Base-by-base conservation (phyloP, 2,329 filamentous ascomycete species). In the Monosporascus cannonballus region DNA sequence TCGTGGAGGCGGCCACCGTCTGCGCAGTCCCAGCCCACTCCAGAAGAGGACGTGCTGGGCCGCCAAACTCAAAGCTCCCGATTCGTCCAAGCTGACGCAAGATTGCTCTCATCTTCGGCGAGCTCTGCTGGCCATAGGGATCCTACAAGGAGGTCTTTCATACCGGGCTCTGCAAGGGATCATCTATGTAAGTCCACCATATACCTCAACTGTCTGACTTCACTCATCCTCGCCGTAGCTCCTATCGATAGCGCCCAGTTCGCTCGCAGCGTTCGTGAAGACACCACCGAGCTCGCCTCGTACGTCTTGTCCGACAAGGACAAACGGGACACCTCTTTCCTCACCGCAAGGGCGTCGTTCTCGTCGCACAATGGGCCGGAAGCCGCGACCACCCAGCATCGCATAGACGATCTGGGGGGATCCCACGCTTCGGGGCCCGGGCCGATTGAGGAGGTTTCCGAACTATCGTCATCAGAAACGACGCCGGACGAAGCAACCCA, bases 241-340 rank as follows among this genome's bases (percentile, higher is more conserved):
- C 77, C 78, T 18, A 66, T 81, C 70, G 88, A 93, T 65, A 87
- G 83, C 61, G 80, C 83, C 18, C 83, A 89, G 61, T 89, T 89
- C 69, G 87, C 89, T 36, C 83, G 85, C 54, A 88, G 85, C 59
- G 87, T 96, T 41, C 86, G 91, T 58, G 86, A 94, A 70, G 87
- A 94, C 66, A 95, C 91, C 2, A 89, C 90, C 49, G 90, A 96
- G 70, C 77, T 96, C 52, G 91, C 91, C 44, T 90, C 83, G 18
- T 90, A 92, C 67, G 85, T 90, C 48, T 79, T 96, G 27, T 86
- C 86, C 39, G 83, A 88, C 61, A 78, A 76, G 53, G 68, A 72
- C 53, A 68, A 67, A 34, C 71, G 69, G 44, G 73, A 68, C 55
- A 70, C 75, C 4, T 71, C 74, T 9, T 78, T 83, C 54, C 69